A percentile compares a stretch with the other conserved stretches of the same genome.
These are phyloP conservation scores for Aspergillus cavernicola DNA, from an alignment of 495 filamentous ascomycete genomes.

Conservation along the genomic window DNA sequence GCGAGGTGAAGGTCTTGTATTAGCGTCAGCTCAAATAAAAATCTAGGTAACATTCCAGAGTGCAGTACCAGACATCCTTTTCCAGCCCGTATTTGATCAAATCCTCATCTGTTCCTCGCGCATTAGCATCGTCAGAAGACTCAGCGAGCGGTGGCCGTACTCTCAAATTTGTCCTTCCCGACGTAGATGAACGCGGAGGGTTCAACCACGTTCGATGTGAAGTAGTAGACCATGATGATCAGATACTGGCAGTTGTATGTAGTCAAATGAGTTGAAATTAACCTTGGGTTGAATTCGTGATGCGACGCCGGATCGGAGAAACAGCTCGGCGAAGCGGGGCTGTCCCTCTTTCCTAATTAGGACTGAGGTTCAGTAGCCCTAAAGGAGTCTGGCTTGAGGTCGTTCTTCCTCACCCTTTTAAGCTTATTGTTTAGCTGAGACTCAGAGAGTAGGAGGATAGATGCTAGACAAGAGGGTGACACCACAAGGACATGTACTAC, in stretches of 20 bases:
- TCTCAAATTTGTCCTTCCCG: slow-evolving; percentile 98
- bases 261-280: background rate
- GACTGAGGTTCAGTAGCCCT: no score
- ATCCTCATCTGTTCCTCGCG: slow-evolving; percentile 71
- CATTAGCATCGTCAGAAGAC: slow-evolving; percentile 11
- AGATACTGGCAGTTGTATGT: background rate
- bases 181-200: slow-evolving; percentile 86
- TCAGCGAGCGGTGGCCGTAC: slow-evolving; percentile 50
- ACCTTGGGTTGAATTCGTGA: background rate
- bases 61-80: slow-evolving; percentile 82
- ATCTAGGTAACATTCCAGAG: background rate
- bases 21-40: background rate
- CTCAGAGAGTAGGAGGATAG: no score
- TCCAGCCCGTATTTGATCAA: slow-evolving; percentile 90
- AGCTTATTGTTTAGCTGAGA: no score
- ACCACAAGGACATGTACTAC: no score
- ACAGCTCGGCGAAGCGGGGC: background rate
- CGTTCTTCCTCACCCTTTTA: no score
- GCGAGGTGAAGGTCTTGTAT: background rate
- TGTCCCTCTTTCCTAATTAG: slow-evolving; percentile 3
- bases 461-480: no score
- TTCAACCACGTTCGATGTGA: slow-evolving; percentile 75
- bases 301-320: slow-evolving; percentile 7
- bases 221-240: slow-evolving; percentile 85
- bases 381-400: no score